Conservation (phyloP, 495 filamentous ascomycete genomes). For the Neurospora sp. region DNA sequence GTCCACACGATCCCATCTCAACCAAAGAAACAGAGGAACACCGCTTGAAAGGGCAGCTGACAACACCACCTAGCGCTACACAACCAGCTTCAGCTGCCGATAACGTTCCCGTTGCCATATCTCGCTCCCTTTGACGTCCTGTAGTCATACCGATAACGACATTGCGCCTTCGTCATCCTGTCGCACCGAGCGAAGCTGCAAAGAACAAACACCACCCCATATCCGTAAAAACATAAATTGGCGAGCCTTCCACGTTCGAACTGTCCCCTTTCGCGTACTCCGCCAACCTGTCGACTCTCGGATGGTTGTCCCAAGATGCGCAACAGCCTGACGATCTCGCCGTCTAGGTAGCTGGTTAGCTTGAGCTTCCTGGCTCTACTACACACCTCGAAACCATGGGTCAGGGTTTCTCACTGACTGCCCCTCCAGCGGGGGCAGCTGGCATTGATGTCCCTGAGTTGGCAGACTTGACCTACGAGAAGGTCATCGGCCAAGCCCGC, state of each 20-base stretch:
- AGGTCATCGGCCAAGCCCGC: conserved; percentile 80
- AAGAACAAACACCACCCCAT: background rate
- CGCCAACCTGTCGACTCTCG: background rate
- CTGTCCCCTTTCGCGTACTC: background rate
- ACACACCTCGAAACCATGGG: conserved; percentile 54
- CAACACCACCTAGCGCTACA: background rate
- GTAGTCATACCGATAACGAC: background rate
- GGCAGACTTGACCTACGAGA: conserved; percentile 80
- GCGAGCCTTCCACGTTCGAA: background rate
- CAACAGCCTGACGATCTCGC: background rate
- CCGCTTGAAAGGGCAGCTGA: background rate
- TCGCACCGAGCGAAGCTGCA: background rate
- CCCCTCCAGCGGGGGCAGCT: conserved; percentile 79
- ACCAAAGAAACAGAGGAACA: background rate
- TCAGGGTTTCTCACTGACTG: conserved; percentile 88
- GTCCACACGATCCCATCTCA: background rate
- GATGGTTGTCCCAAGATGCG: conserved; percentile 10
- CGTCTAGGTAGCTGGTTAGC: conserved; percentile 10
- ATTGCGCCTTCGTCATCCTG: background rate
- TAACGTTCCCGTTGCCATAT: background rate
- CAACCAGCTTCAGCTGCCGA: background rate
- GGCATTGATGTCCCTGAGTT: conserved; percentile 92
- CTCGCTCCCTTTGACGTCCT: background rate
- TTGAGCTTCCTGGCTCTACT: conserved; percentile 2
- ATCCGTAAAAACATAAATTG: background rate